Base-by-base conservation (phyloP, 176 grass and related monocot species). In the Ananas comosus region DNA sequence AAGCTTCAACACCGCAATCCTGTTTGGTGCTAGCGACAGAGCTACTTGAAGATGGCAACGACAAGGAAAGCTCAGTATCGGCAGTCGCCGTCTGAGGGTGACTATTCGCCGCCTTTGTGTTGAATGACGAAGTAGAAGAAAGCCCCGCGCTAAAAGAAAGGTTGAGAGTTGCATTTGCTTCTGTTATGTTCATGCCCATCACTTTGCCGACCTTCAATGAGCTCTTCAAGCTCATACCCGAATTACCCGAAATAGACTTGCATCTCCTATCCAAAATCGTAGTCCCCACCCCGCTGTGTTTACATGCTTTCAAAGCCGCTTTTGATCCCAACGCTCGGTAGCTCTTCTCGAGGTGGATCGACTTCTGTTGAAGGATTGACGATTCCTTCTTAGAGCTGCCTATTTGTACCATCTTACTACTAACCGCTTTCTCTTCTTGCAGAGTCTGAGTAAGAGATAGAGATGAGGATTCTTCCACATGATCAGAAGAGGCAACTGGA, bases 301-400 rank as follows among this genome's bases (percentile, higher is more conserved):
- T 99, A 68, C 70, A 82, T 70, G 83, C 82, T 77, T 85, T 93
- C 63, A 78, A 78, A 72, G 85, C 82, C 50, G 80, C 82, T 91
- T 93, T 99, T 53, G 94, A 86, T 50, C 90, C 94, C 75, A 99
- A 74, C 68, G 85, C 84, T 65, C 87, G 82, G 64, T 85, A 93
- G 69, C 78, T 86, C 70, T 99, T 99, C 83, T 99, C 94, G 63
- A 93, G 82, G 77, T 82, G 75, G 73, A 82, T 88, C 54, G 91
- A 87, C 72, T 99, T 99, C 63, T 87, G 87, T 25, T 86, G 85
- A 66, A 93, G 89, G 22, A 74, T 66, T n/a, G 78, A 42, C 4
- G 33, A 83, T 72, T 99, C 94, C 73, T 83, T 88, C 78, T 90
- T 99, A 74, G 84, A 91, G 69, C 28, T 66, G 18, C 77, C 77